phyloP scores from a whole-genome alignment of 805 yeast genomes.

The Yamadazyma insecticola region DNA sequence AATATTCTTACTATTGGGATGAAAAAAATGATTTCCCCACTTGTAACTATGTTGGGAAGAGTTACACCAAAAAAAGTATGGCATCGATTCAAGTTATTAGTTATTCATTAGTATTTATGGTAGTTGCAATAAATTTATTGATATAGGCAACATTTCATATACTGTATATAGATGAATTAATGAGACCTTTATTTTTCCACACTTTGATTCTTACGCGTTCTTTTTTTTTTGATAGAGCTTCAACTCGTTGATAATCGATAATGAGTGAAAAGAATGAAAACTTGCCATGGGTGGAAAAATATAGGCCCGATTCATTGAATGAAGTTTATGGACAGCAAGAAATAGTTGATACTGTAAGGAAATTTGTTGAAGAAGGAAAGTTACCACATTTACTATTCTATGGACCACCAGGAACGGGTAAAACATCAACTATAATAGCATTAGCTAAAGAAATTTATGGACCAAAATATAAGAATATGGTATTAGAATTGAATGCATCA shows the following conservation, averaged over 20 bases:
- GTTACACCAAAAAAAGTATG: constrained; percentile 1
- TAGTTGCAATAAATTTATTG: constrained; percentile 1
- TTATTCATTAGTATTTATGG: constrained; percentile 1
- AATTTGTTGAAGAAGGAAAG: constrained; percentile 76
- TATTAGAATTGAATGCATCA: constrained; percentile 82
- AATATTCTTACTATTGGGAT: constrained; percentile 43
- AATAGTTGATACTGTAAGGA: constrained; percentile 77
- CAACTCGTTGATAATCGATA: constrained; percentile 18
- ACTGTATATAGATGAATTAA: no score
- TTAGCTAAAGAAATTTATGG: constrained; percentile 83
- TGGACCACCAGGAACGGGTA: constrained; percentile 95
- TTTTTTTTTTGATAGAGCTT: neutral
- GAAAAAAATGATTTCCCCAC: constrained; percentile 21
- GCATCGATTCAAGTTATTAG: constrained; percentile 1
- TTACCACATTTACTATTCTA: constrained; percentile 90
- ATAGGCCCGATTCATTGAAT: constrained; percentile 78
- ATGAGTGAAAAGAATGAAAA: no score
- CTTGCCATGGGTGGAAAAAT: constrained; percentile 96
- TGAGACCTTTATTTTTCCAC: no score
- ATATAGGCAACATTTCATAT: neutral
- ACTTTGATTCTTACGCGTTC: no score
- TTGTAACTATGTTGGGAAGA: constrained; percentile 36
- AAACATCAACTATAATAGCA: constrained; percentile 83
- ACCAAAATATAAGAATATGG: constrained; percentile 75
- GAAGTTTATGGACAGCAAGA: constrained; percentile 92